Evolutionary conservation across 129 eudicot species (phyloP).

Genomic region (Artemisia tridentata): DNA sequence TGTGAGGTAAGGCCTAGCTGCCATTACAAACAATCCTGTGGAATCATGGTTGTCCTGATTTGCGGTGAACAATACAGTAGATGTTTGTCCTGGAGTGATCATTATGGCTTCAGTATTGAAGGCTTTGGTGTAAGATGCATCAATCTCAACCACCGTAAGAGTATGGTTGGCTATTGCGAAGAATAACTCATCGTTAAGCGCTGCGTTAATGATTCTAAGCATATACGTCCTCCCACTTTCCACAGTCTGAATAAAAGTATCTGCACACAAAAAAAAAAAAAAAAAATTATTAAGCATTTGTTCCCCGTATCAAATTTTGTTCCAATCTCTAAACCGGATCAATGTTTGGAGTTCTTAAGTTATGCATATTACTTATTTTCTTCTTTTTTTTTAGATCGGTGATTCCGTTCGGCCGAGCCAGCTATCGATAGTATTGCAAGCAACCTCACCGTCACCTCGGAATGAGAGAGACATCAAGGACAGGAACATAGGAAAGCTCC

Average conservation of each 20-base stretch:
- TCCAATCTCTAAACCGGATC: background rate
- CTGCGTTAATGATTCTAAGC: slow-evolving; percentile 75
- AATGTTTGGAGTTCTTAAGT: background rate
- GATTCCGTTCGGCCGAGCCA: too few relatives aligned
- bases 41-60: slow-evolving; percentile 37
- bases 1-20: slow-evolving; percentile 83
- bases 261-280: slow-evolving; percentile 43
- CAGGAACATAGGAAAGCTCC: too few relatives aligned
- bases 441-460: too few relatives aligned
- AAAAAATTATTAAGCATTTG: background rate
- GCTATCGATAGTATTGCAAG: too few relatives aligned
- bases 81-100: slow-evolving; percentile 85
- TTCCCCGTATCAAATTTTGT: background rate
- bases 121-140: slow-evolving; percentile 72
- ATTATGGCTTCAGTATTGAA: slow-evolving; percentile 60
- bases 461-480: too few relatives aligned
- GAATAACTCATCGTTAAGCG: slow-evolving; percentile 67
- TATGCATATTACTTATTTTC: too few relatives aligned
- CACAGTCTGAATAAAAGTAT: slow-evolving; percentile 51
- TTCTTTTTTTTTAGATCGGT: too few relatives aligned
- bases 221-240: slow-evolving; percentile 64
- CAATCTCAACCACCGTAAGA: slow-evolving; percentile 69
- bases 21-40: slow-evolving; percentile 51
- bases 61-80: slow-evolving; percentile 56
- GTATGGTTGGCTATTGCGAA: slow-evolving; percentile 59